Evolutionary conservation across 257 asterid species (phyloP).

Genomic region (Eucommia ulmoides): DNA sequence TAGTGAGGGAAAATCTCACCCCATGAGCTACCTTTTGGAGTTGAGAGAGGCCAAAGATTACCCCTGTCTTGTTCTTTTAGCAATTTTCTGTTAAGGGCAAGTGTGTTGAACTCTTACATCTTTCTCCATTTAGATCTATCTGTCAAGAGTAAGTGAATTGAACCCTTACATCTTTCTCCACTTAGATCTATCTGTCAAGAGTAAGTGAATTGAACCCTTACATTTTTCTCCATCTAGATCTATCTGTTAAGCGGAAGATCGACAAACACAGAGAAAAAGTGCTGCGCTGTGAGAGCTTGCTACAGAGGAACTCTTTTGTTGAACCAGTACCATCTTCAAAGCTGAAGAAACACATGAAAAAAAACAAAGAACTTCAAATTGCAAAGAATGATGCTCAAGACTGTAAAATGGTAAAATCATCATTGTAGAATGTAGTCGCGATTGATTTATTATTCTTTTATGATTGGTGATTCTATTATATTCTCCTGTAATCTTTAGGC

Average conservation of each 20-base stretch:
- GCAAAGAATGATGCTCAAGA: conserved; percentile 17
- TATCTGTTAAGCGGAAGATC: conserved; percentile 69
- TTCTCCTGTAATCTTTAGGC: conserved; percentile 13
- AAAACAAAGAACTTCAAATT: conserved; percentile 23
- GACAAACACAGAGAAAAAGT: conserved; percentile 74
- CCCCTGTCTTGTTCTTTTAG: too few relatives aligned
- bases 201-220: conserved; percentile 25
- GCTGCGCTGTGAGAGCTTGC: conserved; percentile 57
- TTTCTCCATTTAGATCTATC: too few relatives aligned
- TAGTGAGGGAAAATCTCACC: too few relatives aligned
- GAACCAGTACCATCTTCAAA: conserved; percentile 62
- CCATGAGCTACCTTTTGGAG: too few relatives aligned
- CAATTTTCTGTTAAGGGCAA: too few relatives aligned
- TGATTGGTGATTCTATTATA: background rate
- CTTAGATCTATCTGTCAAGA: conserved; percentile 67
- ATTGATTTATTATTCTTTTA: background rate
- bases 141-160: too few relatives aligned
- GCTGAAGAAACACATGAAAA: conserved; percentile 48
- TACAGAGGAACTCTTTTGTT: conserved; percentile 69
- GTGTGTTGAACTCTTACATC: too few relatives aligned
- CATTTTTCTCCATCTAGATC: conserved; percentile 33
- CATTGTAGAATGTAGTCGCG: too few relatives aligned
- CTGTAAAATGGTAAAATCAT: conserved; percentile 35
- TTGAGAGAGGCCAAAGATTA: too few relatives aligned
- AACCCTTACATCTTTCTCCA: background rate